Percentiles rank a stretch among this genome's conserved stretches.
Evolutionary conservation across 164 flowering plant genomes (phyloP).

Genomic region (Liriodendron chinense): DNA sequence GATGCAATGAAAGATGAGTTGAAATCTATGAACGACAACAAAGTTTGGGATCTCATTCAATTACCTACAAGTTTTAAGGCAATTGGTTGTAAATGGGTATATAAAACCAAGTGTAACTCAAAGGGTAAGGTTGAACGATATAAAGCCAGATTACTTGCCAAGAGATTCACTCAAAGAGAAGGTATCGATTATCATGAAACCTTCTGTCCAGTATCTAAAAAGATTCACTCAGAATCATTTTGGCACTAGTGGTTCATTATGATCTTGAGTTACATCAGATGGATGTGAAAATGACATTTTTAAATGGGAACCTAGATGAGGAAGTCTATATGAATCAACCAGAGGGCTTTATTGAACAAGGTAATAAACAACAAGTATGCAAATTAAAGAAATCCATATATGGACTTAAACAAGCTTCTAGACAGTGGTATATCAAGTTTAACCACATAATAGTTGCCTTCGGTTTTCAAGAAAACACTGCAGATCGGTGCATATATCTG

Average conservation of each 20-base stretch:
- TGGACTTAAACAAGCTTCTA: neutral
- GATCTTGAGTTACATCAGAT: slow-evolving; percentile 2
- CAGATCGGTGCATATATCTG: no score
- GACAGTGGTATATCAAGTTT: neutral
- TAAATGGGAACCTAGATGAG: no score
- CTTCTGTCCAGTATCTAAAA: neutral
- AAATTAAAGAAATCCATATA: slow-evolving; percentile 8
- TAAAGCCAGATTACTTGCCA: no score
- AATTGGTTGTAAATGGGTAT: slow-evolving; percentile 6
- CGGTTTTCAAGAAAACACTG: neutral
- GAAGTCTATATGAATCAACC: neutral
- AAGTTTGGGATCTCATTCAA: slow-evolving; percentile 7
- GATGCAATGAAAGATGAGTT: slow-evolving; percentile 3
- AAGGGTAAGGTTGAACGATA: neutral
- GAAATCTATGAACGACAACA: slow-evolving; percentile 1
- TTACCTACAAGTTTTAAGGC: neutral
- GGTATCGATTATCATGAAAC: neutral
- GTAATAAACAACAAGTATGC: neutral
- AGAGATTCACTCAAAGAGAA: no score
- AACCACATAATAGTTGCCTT: neutral
- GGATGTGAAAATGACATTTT: neutral
- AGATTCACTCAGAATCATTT: slow-evolving; percentile 1
- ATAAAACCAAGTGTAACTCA: neutral
- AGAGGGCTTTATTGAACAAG: neutral
- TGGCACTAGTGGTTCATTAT: slow-evolving; percentile 7